Evolutionary conservation across 2,329 filamentous ascomycete genomes (phyloP).

Genomic region (Pyricularia grisea): DNA sequence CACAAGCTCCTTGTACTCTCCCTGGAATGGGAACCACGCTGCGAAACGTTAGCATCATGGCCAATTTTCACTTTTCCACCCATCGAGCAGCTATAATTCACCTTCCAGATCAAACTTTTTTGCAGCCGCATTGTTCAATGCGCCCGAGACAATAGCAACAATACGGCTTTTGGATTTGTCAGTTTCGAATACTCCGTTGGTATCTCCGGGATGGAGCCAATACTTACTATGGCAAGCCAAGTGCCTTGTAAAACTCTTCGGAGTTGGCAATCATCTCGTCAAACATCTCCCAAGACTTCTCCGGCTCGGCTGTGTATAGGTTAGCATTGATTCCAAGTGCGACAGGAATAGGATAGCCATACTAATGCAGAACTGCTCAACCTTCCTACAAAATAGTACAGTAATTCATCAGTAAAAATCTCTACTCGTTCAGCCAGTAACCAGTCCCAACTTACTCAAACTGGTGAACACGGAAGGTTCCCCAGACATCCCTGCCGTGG

Average conservation of each 20-base stretch:
- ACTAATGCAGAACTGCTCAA: conserved; percentile 37
- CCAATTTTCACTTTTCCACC: neutral
- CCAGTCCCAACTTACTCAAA: conserved; percentile 50
- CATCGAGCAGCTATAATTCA: conserved; percentile 47
- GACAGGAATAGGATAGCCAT: neutral
- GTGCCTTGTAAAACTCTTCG: conserved; percentile 89
- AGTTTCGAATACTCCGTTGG: neutral
- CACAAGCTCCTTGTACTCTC: conserved; percentile 97
- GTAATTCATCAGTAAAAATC: conserved; percentile 23
- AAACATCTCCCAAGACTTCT: conserved; percentile 88
- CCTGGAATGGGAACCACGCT: conserved; percentile 88
- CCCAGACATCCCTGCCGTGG: conserved; percentile 80
- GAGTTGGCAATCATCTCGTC: conserved; percentile 86
- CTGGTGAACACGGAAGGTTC: conserved; percentile 95
- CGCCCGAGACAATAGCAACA: conserved; percentile 91
- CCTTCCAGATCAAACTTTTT: conserved; percentile 97
- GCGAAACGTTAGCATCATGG: neutral
- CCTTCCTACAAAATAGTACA: conserved; percentile 10
- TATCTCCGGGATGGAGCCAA: too few relatives aligned
- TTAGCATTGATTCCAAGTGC: conserved; percentile 8
- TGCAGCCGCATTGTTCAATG: conserved; percentile 72
- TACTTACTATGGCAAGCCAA: conserved; percentile 65
- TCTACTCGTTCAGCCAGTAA: conserved; percentile 37
- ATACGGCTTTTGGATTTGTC: conserved; percentile 43
- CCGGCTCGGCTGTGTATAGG: conserved; percentile 68